phyloP scores from a whole-genome alignment of 2,329 filamentous ascomycete species.

The Anthostomella pinea region DNA sequence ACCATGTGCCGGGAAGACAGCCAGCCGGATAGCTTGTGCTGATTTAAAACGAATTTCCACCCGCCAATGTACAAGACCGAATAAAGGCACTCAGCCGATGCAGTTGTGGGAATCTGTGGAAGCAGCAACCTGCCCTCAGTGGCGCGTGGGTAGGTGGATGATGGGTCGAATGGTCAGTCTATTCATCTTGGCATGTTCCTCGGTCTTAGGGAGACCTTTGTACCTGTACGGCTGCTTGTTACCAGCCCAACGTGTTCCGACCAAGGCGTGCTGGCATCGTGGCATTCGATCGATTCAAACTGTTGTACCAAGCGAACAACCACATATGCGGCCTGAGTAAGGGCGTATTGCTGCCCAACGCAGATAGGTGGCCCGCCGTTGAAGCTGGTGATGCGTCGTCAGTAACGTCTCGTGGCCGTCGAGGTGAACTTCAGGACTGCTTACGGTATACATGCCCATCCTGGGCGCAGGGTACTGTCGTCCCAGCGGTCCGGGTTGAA shows the following conservation, averaged over 20 bases:
- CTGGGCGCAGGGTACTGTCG: constrained; percentile 9
- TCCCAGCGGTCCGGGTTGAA: constrained; percentile 18
- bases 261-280: not conserved
- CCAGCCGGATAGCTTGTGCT: too few species aligned
- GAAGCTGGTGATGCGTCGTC: constrained; percentile 18
- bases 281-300: constrained; percentile 11
- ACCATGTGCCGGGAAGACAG: too few species aligned
- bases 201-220: not conserved
- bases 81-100: too few species aligned
- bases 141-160: not conserved
- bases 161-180: not conserved
- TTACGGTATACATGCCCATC: constrained; percentile 31
- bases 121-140: not conserved
- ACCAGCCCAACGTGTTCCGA: not conserved
- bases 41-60: too few species aligned
- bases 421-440: not conserved
- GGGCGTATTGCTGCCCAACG: constrained; percentile 18
- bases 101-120: too few species aligned
- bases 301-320: constrained; percentile 15
- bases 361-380: constrained; percentile 38
- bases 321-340: constrained; percentile 14
- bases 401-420: not conserved
- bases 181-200: not conserved
- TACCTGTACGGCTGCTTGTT: not conserved
- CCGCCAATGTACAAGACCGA: too few species aligned